Evolutionary conservation across 495 filamentous ascomycete genomes (phyloP).

Genomic region (Glonium stellatum): DNA sequence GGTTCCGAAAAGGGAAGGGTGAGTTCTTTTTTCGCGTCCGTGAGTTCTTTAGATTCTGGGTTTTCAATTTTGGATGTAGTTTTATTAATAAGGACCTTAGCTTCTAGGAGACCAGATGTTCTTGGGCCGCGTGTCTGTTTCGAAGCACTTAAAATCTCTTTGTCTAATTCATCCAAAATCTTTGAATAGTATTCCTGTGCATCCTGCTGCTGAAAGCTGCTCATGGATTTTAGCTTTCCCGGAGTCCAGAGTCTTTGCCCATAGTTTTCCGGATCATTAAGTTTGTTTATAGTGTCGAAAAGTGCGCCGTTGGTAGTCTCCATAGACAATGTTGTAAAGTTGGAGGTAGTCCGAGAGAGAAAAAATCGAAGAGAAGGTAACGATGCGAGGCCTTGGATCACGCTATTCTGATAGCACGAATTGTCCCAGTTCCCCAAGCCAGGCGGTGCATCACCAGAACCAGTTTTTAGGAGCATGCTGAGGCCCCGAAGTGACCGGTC

Average conservation of each 20-base stretch:
- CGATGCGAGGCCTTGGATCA: constrained; percentile 71
- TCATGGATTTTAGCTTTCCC: constrained; percentile 72
- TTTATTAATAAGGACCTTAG: constrained; percentile 35
- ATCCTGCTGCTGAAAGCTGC: constrained; percentile 93
- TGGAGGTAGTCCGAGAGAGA: constrained; percentile 42
- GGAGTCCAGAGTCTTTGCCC: constrained; percentile 74
- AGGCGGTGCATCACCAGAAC: constrained; percentile 47
- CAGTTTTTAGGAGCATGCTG: constrained; percentile 39
- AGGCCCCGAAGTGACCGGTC: constrained; percentile 41
- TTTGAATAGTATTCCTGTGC: constrained; percentile 97
- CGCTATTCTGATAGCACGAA: constrained; percentile 96
- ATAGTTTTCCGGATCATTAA: constrained; percentile 61
- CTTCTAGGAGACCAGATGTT: constrained; percentile 29
- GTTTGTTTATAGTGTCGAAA: constrained; percentile 52
- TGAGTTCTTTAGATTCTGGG: background rate
- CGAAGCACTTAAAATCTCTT: constrained; percentile 54
- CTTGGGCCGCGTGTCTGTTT: constrained; percentile 27
- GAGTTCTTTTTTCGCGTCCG: constrained; percentile 4
- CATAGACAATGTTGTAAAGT: constrained; percentile 32
- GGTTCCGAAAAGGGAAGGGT: background rate
- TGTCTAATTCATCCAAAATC: constrained; percentile 77
- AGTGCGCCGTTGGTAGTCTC: constrained; percentile 50
- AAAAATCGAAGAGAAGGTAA: constrained; percentile 55
- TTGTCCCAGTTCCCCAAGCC: constrained; percentile 89
- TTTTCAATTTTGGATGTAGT: background rate